Conservation (phyloP, 768 basidiomycete species). For the Lactarius hatsudake region DNA sequence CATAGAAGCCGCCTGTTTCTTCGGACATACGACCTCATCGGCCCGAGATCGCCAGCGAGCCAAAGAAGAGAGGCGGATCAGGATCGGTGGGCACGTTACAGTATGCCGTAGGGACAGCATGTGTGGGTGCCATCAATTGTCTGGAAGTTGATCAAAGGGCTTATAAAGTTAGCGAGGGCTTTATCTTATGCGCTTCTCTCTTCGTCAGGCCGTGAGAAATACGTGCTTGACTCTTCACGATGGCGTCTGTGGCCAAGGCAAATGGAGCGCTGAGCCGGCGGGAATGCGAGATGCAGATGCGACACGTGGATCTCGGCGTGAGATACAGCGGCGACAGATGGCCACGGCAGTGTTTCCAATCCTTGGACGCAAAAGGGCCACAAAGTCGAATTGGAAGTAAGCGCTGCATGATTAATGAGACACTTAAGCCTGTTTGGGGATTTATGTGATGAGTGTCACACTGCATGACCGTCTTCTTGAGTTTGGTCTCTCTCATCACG, state of each 20-base stretch:
- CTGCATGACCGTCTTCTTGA: not conserved
- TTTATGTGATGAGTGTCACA: not conserved
- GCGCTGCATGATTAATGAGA: constrained; percentile 1
- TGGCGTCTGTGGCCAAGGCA: not conserved
- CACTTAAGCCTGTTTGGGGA: not conserved
- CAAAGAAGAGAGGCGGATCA: not conserved
- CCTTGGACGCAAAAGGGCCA: not conserved
- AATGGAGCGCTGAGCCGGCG: not conserved
- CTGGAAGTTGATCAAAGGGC: not conserved
- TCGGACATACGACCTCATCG: not conserved
- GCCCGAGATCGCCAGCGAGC: not conserved
- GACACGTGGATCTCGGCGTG: not conserved
- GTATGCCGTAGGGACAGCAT: not conserved
- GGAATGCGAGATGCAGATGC: not conserved
- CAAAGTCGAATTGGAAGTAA: not conserved
- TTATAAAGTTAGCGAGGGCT: not conserved
- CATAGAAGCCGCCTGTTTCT: not conserved
- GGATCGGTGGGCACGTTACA: not conserved
- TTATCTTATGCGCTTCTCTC: not conserved
- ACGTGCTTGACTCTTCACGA: no score
- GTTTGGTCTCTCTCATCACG: not conserved
- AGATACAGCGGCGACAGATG: not conserved
- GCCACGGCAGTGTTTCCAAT: not conserved
- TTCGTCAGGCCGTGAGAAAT: not conserved
- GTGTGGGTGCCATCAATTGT: not conserved